Evolutionary conservation across 768 basidiomycete genomes (phyloP).

Genomic region (Porpolomopsis calyptriformis): DNA sequence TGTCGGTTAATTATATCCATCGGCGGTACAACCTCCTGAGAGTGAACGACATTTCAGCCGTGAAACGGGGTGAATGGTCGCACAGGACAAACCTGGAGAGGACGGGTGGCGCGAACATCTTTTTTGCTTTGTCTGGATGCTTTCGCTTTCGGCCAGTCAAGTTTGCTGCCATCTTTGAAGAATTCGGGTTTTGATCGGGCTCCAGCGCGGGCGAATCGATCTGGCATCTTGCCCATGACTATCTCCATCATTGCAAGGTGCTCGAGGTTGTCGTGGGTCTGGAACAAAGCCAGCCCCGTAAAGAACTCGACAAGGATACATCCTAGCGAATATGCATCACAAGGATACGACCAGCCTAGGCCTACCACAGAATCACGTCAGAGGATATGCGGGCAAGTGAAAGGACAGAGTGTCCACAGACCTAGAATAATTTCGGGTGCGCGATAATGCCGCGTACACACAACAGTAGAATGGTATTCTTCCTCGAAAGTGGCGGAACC

Average conservation of each 20-base stretch:
- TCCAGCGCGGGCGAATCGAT: conserved; percentile 66
- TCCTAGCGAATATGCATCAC: conserved; percentile 96
- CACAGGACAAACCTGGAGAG: conserved; percentile 49
- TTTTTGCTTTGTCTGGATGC: conserved; percentile 86
- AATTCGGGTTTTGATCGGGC: conserved; percentile 82
- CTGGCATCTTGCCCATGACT: conserved; percentile 97
- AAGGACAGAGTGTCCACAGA: conserved; percentile 18
- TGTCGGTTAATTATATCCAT: conserved; percentile 62
- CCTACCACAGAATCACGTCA: conserved; percentile 37
- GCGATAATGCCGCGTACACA: conserved; percentile 95
- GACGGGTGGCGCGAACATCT: conserved; percentile 79
- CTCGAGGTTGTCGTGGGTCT: conserved; percentile 98
- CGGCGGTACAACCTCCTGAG: conserved; percentile 76
- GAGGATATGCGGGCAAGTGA: neutral
- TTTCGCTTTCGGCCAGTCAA: conserved; percentile 89
- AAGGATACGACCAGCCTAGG: conserved; percentile 95
- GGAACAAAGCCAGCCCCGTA: conserved; percentile 96
- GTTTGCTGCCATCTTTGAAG: conserved; percentile 75
- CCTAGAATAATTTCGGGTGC: conserved; percentile 98
- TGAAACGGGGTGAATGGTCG: conserved; percentile 3
- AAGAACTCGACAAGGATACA: conserved; percentile 98
- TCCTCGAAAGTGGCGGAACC: conserved; percentile 96
- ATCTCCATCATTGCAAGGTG: conserved; percentile 99
- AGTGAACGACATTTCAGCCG: conserved; percentile 8
- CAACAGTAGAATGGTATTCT: conserved; percentile 97